Percentiles rank a stretch among this genome's conserved stretches.
These are phyloP conservation scores for Musa itinerans DNA, from an alignment of 176 grass and related monocot genomes.

Conservation along the genomic window DNA sequence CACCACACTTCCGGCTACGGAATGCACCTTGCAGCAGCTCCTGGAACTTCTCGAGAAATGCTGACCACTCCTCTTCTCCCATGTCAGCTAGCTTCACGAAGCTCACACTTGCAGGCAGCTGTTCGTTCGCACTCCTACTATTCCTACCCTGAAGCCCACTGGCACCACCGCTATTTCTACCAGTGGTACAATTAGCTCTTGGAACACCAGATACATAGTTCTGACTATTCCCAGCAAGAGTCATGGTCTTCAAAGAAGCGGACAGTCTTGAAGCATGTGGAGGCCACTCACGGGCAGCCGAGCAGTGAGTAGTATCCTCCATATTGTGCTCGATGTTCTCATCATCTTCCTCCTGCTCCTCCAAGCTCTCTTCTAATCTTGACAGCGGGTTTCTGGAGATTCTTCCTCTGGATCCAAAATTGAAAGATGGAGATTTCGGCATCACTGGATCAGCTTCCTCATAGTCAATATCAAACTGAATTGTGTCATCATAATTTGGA, in stretches of 20 bases:
- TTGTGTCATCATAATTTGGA: constrained; percentile 37
- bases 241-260: not conserved
- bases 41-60: constrained; percentile 46
- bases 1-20: constrained; percentile 1
- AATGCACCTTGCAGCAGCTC: constrained; percentile 44
- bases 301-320: not conserved
- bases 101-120: constrained; percentile 40
- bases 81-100: constrained; percentile 58
- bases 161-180: not conserved
- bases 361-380: constrained; percentile 48
- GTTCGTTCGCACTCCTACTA: constrained; percentile 47
- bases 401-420: constrained; percentile 34
- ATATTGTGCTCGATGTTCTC: not conserved
- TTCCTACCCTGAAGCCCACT: constrained; percentile 8
- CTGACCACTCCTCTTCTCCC: constrained; percentile 41
- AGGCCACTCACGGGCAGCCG: not conserved
- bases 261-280: constrained; percentile 1
- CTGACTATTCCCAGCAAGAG: not conserved
- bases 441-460: constrained; percentile 38
- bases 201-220: not conserved
- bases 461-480: constrained; percentile 70
- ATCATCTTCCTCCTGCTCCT: constrained; percentile 49
- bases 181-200: not conserved
- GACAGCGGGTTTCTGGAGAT: constrained; percentile 43
- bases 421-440: constrained; percentile 20